Evolutionary conservation across 345 rosid species (phyloP), one percentile per base, ranked within the genome.

Genomic region (Syzygium oleosum): DNA sequence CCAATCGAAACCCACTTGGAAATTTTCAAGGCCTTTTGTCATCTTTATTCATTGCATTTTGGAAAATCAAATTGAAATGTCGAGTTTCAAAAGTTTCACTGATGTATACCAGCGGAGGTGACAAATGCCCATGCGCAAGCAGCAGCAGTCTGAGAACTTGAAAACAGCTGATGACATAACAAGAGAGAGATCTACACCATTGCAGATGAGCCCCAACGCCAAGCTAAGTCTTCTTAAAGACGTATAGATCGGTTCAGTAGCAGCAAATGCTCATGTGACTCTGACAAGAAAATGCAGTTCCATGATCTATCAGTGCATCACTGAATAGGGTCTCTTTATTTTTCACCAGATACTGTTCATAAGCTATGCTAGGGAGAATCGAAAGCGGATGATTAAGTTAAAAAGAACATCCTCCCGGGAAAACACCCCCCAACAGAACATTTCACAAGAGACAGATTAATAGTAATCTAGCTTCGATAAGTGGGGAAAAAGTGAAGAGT

Each of bases 51-150:
- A 19, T 73, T 63, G 38, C 25, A 25, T 2, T 73, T 73, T 9
- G 43, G 46, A 34, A 38, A 73, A 34, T 73, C 21, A 73, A 41
- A 73, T 4, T 4, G 80, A 73, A 16, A 17, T 68, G 49, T 38
- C 46, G 11, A 38, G 8, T 63, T 68, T 31, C 11, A 31, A 68
- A 68, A 31, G 51, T 41, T 11, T 84, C 88, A 85, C 88, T 34
- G 84, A 54, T 89, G 84, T 85, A 84, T 65, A 86, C 85, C 79
- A 59, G 65, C 21, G 87, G 87, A 52, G 91, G 87, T 87, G 87
- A 86, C 84, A 89, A 10, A 73, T 34, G 80, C 85, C 23, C 87
- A 55, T 41, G 54, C 61, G 87, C 65, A 14, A 83, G 88, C 52
- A 52, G 56, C 84, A 88, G 61, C 46, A 34, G 73, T 79, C 22